These are phyloP conservation scores for Takashimella tepidaria DNA, from an alignment of 1,284 basidiomycete species.

Conservation along the genomic window DNA sequence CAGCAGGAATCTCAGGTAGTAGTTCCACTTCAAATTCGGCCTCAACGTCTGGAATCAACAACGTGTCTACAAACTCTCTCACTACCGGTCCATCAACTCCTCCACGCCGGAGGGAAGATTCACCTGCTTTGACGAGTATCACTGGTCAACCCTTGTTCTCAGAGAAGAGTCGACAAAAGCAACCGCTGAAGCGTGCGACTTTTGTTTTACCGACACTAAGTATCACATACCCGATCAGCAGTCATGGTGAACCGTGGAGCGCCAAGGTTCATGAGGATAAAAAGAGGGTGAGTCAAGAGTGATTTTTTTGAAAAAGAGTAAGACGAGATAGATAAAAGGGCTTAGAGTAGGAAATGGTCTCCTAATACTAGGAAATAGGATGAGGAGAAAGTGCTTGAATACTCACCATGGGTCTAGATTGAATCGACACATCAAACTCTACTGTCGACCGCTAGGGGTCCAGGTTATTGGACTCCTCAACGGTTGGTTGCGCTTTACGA, in stretches of 20 bases:
- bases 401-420: too few relatives aligned
- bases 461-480: conserved; percentile 45
- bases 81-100: not conserved
- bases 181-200: conserved; percentile 71
- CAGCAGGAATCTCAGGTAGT: not conserved
- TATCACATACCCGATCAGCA: conserved; percentile 79
- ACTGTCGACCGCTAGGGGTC: conserved; percentile 37
- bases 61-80: too few relatives aligned
- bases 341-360: not conserved
- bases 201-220: conserved; percentile 76
- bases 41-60: not conserved
- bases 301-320: too few relatives aligned
- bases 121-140: too few relatives aligned
- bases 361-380: too few relatives aligned
- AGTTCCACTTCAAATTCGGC: not conserved
- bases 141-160: not conserved
- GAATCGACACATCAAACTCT: conserved; percentile 60
- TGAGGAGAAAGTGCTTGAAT: too few relatives aligned
- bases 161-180: conserved; percentile 31
- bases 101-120: not conserved
- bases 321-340: too few relatives aligned
- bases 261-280: conserved; percentile 55
- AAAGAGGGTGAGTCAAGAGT: conserved; percentile 33
- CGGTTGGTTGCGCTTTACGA: conserved; percentile 44
- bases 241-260: conserved; percentile 69